Conservation (phyloP, 495 filamentous ascomycete species). For the Ascobolus immersus region DNA sequence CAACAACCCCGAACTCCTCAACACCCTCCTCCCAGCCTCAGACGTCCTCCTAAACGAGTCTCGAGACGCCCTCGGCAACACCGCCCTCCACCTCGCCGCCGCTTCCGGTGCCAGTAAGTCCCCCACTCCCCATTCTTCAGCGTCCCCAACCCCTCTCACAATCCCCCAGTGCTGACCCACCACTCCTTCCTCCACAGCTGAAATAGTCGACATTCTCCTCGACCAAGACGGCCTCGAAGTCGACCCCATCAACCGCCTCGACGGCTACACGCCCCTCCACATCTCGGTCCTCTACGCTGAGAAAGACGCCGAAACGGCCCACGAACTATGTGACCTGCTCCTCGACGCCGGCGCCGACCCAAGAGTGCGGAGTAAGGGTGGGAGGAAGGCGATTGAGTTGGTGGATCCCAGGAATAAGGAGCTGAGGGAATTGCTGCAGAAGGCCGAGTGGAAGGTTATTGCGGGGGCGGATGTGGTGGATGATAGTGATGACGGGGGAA, state of each 20-base stretch:
- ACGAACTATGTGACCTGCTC: conserved; percentile 61
- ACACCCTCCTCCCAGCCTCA: conserved; percentile 25
- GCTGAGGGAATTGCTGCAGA: conserved; percentile 40
- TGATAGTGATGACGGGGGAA: conserved; percentile 11
- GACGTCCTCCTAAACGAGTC: conserved; percentile 46
- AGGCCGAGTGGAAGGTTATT: conserved; percentile 42
- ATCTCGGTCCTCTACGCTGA: conserved; percentile 55
- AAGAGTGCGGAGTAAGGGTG: conserved; percentile 43
- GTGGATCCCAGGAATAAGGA: conserved; percentile 46
- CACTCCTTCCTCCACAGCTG: conserved; percentile 34
- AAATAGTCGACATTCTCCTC: conserved; percentile 72
- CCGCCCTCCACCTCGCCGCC: conserved; percentile 74
- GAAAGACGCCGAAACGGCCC: conserved; percentile 35
- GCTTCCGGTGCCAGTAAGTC: conserved; percentile 57
- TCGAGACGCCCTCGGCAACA: conserved; percentile 59
- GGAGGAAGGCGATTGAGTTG: conserved; percentile 39
- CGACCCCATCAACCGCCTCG: conserved; percentile 55
- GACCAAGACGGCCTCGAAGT: conserved; percentile 90
- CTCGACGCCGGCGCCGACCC: conserved; percentile 77
- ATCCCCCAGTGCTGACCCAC: not conserved
- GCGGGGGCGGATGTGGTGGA: conserved; percentile 15
- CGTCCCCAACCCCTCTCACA: not conserved
- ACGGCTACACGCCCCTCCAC: conserved; percentile 79
- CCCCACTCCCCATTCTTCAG: not conserved
- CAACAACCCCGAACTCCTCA: conserved; percentile 66